Evolutionary conservation across 371 early-diverging fungal species (phyloP).

Genomic region (Neoconidiobolus thromboides): DNA sequence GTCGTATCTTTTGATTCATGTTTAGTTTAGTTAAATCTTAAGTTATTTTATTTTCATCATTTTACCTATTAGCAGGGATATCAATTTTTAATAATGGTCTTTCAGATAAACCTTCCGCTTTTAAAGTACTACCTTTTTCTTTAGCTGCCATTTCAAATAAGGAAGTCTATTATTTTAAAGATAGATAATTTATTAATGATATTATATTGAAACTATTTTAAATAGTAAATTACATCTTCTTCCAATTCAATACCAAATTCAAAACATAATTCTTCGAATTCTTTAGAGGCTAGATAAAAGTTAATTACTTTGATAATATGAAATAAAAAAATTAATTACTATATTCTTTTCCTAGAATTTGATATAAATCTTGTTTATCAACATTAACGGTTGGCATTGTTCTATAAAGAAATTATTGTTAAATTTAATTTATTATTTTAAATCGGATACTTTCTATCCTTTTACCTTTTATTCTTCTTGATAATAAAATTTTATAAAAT

Average conservation of each 20-base stretch:
- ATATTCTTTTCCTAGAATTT: slow-evolving; percentile 57
- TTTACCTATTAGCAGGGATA: slow-evolving; percentile 97
- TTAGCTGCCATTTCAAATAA: slow-evolving; percentile 52
- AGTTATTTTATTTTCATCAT: not conserved
- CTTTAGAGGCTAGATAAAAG: slow-evolving; percentile 37
- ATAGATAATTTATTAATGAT: slow-evolving; percentile 1
- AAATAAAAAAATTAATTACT: slow-evolving; percentile 23
- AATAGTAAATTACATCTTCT: slow-evolving; percentile 53
- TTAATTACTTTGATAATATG: not conserved
- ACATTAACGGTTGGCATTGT: slow-evolving; percentile 86
- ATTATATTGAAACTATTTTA: not conserved
- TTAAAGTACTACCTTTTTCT: slow-evolving; percentile 23
- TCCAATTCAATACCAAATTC: slow-evolving; percentile 99
- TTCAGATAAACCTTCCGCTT: slow-evolving; percentile 45
- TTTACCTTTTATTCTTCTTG: too few relatives aligned
- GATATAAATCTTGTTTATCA: slow-evolving; percentile 73
- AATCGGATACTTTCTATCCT: too few relatives aligned
- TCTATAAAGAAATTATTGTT: too few relatives aligned
- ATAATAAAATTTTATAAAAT: too few relatives aligned
- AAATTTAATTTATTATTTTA: too few relatives aligned
- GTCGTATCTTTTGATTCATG: slow-evolving; percentile 51
- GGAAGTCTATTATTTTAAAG: slow-evolving; percentile 38
- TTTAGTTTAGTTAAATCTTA: slow-evolving; percentile 3
- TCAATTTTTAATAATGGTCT: slow-evolving; percentile 90
- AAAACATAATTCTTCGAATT: slow-evolving; percentile 96